Evolutionary conservation across 345 rosid genomes (phyloP), one percentile per base, ranked within the genome.

Genomic region (Syzygium aqueum): DNA sequence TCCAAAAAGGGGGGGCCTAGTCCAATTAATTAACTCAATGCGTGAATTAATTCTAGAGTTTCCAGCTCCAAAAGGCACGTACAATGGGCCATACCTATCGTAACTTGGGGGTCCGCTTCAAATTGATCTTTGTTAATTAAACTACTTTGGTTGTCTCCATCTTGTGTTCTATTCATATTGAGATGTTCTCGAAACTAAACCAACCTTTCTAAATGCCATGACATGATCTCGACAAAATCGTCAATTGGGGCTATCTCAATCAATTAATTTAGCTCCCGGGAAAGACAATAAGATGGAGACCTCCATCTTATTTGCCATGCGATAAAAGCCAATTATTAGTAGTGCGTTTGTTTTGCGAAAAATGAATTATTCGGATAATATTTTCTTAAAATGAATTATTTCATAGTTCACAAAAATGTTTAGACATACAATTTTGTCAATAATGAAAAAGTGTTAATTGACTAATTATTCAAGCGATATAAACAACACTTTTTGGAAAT

Each of bases 291-390:
- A 73, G 27, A 73, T 73, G 1, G 82, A 73, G 49, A 37, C 15
- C 49, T 73, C 49, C 82, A 73, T 73, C 49, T 2, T 73, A 19
- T 37, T 73, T 19, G 27, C 49, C 82, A 37, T 21, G 82, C 37
- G 82, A 37, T 73, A 73, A 73, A 73, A 33, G 2, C 13, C 1
- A 3, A 13, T 33, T 19, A 19, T 17, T 33, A 73, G 19, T 2
- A 7, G 10, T 19, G 0, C 1, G 0, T 8, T 33, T 65, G 5
- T 33, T 9, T 33, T 2, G 0, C 0, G 2, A 30, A 33, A 73
- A 33, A 19, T 33, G 0, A 67, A 30, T 33, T 0, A 73, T 73
- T 33, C 19, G 25, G 5, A 37, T 27, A 67, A 1, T 2, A 0
- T 17, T 33, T 73, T 67, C 0, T 0, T 4, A 33, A 37, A 73